Evolutionary conservation across 208 protist species (phyloP).

Genomic region (Leishmania gerbilli): DNA sequence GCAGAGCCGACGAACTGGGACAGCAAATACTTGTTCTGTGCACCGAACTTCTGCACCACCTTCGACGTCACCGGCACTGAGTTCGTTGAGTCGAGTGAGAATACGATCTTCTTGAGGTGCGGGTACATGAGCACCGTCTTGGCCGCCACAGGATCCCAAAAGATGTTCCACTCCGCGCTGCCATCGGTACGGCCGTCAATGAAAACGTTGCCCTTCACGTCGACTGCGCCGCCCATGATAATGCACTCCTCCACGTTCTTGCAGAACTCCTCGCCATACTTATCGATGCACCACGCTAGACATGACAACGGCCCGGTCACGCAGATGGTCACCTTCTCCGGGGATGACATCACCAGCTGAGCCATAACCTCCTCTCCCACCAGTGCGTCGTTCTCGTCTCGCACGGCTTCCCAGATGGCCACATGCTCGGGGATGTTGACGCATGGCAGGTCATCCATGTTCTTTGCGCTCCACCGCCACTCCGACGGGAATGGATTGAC

Average conservation of each 20-base stretch:
- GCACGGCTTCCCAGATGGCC: conserved; percentile 49
- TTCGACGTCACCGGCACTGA: conserved; percentile 71
- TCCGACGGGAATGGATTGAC: conserved; percentile 86
- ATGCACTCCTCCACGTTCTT: conserved; percentile 84
- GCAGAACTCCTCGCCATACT: conserved; percentile 75
- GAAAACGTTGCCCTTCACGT: conserved; percentile 88
- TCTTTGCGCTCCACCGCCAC: conserved; percentile 82
- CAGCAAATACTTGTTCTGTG: conserved; percentile 80
- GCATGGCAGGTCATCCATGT: conserved; percentile 87
- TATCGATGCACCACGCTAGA: conserved; percentile 85
- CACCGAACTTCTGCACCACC: conserved; percentile 74
- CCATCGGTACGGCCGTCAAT: conserved; percentile 66
- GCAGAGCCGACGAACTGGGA: conserved; percentile 83
- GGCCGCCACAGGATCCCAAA: conserved; percentile 83
- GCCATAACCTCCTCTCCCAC: conserved; percentile 83
- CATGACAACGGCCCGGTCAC: conserved; percentile 87
- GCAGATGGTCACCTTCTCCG: conserved; percentile 82
- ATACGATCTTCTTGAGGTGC: conserved; percentile 55
- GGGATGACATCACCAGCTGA: conserved; percentile 72
- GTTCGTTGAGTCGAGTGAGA: conserved; percentile 89
- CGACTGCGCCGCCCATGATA: conserved; percentile 89
- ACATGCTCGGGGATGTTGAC: conserved; percentile 68
- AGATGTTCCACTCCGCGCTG: conserved; percentile 91
- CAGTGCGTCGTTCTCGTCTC: conserved; percentile 44
- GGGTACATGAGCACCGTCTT: conserved; percentile 70